Evolutionary conservation across 2,329 filamentous ascomycete genomes (phyloP).

Genomic region (Aspergillus sp.): DNA sequence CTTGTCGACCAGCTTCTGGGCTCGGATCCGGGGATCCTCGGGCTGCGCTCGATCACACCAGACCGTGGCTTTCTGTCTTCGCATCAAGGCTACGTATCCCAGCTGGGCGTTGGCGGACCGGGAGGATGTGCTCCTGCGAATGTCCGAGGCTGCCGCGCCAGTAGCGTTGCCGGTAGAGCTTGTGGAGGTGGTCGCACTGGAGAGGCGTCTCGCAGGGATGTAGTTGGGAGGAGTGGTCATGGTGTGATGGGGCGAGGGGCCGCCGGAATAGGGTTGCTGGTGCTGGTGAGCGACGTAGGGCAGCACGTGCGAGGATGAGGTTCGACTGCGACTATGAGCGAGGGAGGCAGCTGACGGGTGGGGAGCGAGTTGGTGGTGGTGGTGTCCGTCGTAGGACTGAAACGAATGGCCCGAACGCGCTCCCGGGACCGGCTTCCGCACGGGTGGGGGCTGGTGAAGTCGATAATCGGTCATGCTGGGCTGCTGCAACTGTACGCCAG

Average conservation of each 20-base stretch:
- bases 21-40: conserved; percentile 80
- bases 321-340: conserved; percentile 39
- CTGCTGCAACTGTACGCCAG: conserved; percentile 25
- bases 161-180: conserved; percentile 39
- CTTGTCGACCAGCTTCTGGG: conserved; percentile 83
- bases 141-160: conserved; percentile 29
- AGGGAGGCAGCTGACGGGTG: conserved; percentile 27
- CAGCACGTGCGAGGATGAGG: conserved; percentile 38
- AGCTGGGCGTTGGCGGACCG: conserved; percentile 66
- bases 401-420: conserved; percentile 26
- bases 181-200: conserved; percentile 43
- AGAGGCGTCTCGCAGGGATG: conserved; percentile 34
- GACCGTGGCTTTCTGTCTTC: conserved; percentile 95
- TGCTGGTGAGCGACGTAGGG: conserved; percentile 26
- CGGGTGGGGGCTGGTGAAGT: conserved; percentile 31
- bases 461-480: conserved; percentile 40
- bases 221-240: conserved; percentile 25
- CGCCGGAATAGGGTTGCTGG: conserved; percentile 25
- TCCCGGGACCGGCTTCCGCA: conserved; percentile 30
- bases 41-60: conserved; percentile 96
- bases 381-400: conserved; percentile 27
- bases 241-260: conserved; percentile 26
- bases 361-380: conserved; percentile 24
- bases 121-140: conserved; percentile 75
- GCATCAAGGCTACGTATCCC: conserved; percentile 93